Evolutionary conservation across 768 basidiomycete species (phyloP), one percentile per base, ranked within the genome.

Genomic region (Kwoniella sp.): DNA sequence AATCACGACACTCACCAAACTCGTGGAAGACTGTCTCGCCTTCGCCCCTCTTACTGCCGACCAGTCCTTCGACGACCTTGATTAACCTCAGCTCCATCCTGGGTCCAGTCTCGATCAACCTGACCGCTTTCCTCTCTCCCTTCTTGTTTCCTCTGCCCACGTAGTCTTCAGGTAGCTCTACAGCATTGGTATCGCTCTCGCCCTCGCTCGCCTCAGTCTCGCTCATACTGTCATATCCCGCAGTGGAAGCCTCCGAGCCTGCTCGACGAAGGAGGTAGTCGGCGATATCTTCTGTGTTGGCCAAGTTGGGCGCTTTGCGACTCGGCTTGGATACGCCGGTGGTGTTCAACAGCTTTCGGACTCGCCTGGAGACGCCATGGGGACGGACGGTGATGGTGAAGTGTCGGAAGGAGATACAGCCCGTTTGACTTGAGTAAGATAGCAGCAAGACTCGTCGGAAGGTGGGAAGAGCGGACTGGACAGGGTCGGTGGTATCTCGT

Each of bases 381-480:
- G 94, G 90, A 80, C 93, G 92, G 60, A 99, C 90, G 20, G 92
- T 90, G 83, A 99, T 98, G 69, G 93, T 85, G 79, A 89, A 98
- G 82, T 99, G 96, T 53, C 96, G 87, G 78, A 93, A 87, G 76
- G 97, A 93, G 77, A 99, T 84, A 5, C 93, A 93, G 55, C 87
- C 89, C 54, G 87, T 88, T 23, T 90, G 89, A 22, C 89, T 82
- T 80, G 93, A 93, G 84, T 97, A 97, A 0, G 93, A 88, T 55
- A 98, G 83, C 55, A 99, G 89, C 34, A 98, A 92, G 61, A 99
- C 89, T 72, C 96, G 88, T 31, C 96, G 91, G 78, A 82, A 82
- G 2, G 75, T 79, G n/a, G 81, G 81, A 1, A 82, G 70, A 2
- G 94, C 94, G 31, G 92, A 90, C 58, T 45, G 17, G 9, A 20